phyloP scores from a whole-genome alignment of 2,329 filamentous ascomycete genomes.

The Grosmannia penicillata region DNA sequence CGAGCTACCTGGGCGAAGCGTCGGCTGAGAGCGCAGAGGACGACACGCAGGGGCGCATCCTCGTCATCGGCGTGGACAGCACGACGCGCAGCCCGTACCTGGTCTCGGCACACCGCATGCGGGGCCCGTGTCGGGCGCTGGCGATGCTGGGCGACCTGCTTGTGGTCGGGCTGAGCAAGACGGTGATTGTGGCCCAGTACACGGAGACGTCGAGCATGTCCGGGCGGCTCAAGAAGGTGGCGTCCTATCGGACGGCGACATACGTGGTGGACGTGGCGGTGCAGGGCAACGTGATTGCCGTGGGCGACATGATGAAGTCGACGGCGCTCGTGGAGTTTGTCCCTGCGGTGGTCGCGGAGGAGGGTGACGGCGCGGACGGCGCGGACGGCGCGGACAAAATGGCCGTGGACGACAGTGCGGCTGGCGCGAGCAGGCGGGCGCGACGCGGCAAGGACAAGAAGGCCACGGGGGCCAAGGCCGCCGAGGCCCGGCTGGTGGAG shows the following conservation, averaged over 20 bases:
- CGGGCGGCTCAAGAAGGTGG: constrained; percentile 51
- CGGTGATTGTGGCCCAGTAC: constrained; percentile 48
- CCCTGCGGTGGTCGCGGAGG: constrained; percentile 19
- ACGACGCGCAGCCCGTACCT: constrained; percentile 60
- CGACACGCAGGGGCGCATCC: constrained; percentile 54
- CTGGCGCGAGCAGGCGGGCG: too few relatives aligned
- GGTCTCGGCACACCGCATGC: constrained; percentile 54
- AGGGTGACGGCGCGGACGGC: background rate
- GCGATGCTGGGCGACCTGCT: constrained; percentile 52
- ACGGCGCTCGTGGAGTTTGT: constrained; percentile 63
- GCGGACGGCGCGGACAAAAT: constrained; percentile 17
- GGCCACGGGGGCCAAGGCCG: too few relatives aligned
- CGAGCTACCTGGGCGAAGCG: constrained; percentile 53
- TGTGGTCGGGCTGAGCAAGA: constrained; percentile 81
- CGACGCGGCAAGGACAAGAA: background rate
- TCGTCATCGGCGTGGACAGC: constrained; percentile 70
- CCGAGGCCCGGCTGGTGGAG: constrained; percentile 46
- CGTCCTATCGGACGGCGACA: constrained; percentile 67
- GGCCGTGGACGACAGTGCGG: too few relatives aligned
- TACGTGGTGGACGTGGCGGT: constrained; percentile 72
- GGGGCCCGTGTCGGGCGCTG: constrained; percentile 68
- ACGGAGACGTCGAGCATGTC: constrained; percentile 37
- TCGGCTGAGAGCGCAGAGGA: constrained; percentile 19
- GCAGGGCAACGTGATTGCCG: constrained; percentile 58
- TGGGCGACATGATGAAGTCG: constrained; percentile 91